Percentiles rank a stretch among this genome's conserved stretches.
These are phyloP conservation scores for Coemansia sp. DNA, from an alignment of 192 early-diverging fungal genomes.

Conservation along the genomic window DNA sequence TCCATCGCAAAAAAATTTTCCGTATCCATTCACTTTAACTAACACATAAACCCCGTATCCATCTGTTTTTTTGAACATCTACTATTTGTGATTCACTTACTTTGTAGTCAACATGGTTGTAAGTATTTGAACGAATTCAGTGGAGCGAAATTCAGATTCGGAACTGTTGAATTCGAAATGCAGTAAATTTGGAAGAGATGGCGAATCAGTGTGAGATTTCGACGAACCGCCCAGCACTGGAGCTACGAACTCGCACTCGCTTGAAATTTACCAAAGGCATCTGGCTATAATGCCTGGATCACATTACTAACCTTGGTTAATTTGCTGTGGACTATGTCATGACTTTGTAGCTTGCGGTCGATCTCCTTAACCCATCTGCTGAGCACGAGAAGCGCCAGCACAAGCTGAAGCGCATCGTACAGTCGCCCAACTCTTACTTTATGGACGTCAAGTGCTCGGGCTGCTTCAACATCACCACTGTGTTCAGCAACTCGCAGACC, in stretches of 20 bases:
- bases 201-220: background rate
- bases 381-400: slow-evolving; percentile 78
- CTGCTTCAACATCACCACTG: slow-evolving; percentile 98
- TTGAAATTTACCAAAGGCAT: background rate
- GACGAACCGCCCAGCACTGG: background rate
- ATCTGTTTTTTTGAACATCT: background rate
- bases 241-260: background rate
- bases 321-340: slow-evolving; percentile 7
- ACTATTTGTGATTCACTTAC: background rate
- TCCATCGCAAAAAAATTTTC: slow-evolving; percentile 8
- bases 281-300: background rate
- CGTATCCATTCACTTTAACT: slow-evolving; percentile 3
- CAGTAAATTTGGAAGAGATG: background rate
- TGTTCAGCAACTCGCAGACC: slow-evolving; percentile 99
- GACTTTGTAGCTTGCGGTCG: slow-evolving; percentile 78
- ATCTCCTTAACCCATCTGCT: slow-evolving; percentile 91
- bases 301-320: slow-evolving; percentile 1
- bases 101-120: slow-evolving; percentile 55
- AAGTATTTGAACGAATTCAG: slow-evolving; percentile 30
- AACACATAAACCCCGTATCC: slow-evolving; percentile 11
- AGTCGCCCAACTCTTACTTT: slow-evolving; percentile 97
- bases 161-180: background rate
- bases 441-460: slow-evolving; percentile 99
- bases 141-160: slow-evolving; percentile 2
- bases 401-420: slow-evolving; percentile 97